Conservation (phyloP, 2,329 filamentous ascomycete genomes). For the Aureobasidium mangrovei region DNA sequence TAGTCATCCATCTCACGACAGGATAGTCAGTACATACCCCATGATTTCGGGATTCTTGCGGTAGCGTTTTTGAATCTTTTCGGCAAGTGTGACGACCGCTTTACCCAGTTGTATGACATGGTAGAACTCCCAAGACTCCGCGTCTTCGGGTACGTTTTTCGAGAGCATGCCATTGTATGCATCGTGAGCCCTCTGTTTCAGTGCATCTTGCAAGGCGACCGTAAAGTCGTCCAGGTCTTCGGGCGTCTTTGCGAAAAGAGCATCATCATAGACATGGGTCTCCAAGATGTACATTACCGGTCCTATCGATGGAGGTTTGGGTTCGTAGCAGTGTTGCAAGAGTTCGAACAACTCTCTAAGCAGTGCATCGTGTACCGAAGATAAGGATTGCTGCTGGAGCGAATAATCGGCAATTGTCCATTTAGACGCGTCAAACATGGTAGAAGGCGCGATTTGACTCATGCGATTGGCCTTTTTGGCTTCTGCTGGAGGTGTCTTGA, state of each 20-base stretch:
- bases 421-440: slow-evolving; percentile 40
- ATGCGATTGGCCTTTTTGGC: slow-evolving; percentile 52
- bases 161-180: slow-evolving; percentile 73
- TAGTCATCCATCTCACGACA: background rate
- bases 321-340: slow-evolving; percentile 81
- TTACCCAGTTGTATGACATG: slow-evolving; percentile 87
- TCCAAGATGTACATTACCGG: slow-evolving; percentile 73
- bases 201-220: slow-evolving; percentile 60
- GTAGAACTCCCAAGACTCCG: slow-evolving; percentile 80
- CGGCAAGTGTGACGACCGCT: slow-evolving; percentile 72
- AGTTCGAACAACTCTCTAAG: slow-evolving; percentile 79
- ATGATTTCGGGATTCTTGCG: slow-evolving; percentile 79
- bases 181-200: slow-evolving; percentile 65
- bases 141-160: slow-evolving; percentile 67
- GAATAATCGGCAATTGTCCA: slow-evolving; percentile 44
- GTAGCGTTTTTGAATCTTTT: slow-evolving; percentile 88
- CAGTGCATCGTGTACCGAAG: slow-evolving; percentile 68
- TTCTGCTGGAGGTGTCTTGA: slow-evolving; percentile 58
- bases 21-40: slow-evolving; percentile 37
- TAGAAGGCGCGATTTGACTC: slow-evolving; percentile 32
- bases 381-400: slow-evolving; percentile 65
- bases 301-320: slow-evolving; percentile 74
- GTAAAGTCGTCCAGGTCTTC: slow-evolving; percentile 66
- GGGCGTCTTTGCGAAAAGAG: slow-evolving; percentile 60
- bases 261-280: slow-evolving; percentile 71